Conservation (phyloP, 2,329 filamentous ascomycete genomes). For the Fusarium nygamai region DNA sequence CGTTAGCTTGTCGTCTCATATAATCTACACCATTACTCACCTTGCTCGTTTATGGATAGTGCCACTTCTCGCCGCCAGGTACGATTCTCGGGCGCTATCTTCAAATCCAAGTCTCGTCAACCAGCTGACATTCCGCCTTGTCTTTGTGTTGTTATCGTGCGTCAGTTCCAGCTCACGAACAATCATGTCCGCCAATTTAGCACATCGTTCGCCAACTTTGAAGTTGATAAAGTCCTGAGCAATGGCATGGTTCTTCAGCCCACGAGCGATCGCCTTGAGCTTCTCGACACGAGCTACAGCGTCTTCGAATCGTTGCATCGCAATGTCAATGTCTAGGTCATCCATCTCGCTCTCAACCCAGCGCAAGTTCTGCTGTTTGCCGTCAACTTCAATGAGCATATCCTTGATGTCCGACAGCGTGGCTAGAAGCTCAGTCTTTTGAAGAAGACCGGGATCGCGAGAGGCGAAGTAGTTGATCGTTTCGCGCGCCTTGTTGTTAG, state of each 20-base stretch:
- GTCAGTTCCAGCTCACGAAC: slow-evolving; percentile 81
- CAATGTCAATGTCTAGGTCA: slow-evolving; percentile 94
- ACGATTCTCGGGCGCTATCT: slow-evolving; percentile 86
- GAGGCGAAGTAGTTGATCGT: slow-evolving; percentile 87
- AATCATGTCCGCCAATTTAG: slow-evolving; percentile 78
- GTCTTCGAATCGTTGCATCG: slow-evolving; percentile 86
- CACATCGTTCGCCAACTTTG: slow-evolving; percentile 88
- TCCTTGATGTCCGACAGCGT: slow-evolving; percentile 82
- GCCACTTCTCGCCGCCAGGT: slow-evolving; percentile 80
- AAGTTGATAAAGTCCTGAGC: slow-evolving; percentile 92
- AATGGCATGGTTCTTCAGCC: slow-evolving; percentile 84
- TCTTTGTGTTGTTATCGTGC: slow-evolving; percentile 79
- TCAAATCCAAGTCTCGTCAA: slow-evolving; percentile 88
- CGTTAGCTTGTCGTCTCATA: slow-evolving; percentile 11
- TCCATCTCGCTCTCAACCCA: slow-evolving; percentile 97
- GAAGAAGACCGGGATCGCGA: slow-evolving; percentile 78
- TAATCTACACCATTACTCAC: slow-evolving; percentile 53
- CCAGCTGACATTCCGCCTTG: slow-evolving; percentile 85
- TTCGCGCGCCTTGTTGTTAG: slow-evolving; percentile 84
- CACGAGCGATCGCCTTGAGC: slow-evolving; percentile 79
- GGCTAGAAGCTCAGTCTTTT: slow-evolving; percentile 83
- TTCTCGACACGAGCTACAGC: slow-evolving; percentile 88
- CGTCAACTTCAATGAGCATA: slow-evolving; percentile 94
- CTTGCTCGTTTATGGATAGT: slow-evolving; percentile 85
- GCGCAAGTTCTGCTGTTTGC: slow-evolving; percentile 93